Evolutionary conservation across 148 eudicot genomes (phyloP).

Genomic region (Chenopodium suecicum): DNA sequence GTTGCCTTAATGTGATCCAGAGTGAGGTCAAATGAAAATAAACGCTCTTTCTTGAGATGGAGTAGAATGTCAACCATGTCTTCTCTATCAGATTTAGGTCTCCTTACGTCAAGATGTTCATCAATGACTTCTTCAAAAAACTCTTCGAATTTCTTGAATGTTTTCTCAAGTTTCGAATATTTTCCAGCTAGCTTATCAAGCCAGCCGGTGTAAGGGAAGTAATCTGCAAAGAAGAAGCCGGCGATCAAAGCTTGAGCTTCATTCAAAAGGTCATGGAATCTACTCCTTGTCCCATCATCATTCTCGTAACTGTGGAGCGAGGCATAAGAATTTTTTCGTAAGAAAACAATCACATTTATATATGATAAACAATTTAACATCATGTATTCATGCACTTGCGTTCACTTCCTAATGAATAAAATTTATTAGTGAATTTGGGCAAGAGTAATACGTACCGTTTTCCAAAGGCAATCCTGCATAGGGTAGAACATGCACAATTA

Average conservation of each 20-base stretch:
- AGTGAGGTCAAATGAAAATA: constrained; percentile 19
- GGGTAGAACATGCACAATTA: constrained; percentile 5
- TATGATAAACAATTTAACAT: too few species aligned
- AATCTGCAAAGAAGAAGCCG: constrained; percentile 22
- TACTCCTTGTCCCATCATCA: not conserved
- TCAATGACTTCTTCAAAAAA: constrained; percentile 33
- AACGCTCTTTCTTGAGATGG: not conserved
- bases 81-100: constrained; percentile 8
- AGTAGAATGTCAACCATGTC: constrained; percentile 34
- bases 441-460: constrained; percentile 20
- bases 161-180: constrained; percentile 22
- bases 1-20: constrained; percentile 36
- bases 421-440: too few species aligned
- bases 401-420: too few species aligned
- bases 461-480: constrained; percentile 35
- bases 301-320: constrained; percentile 1
- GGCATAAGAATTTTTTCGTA: not conserved
- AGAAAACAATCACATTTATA: too few species aligned
- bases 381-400: too few species aligned
- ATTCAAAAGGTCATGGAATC: constrained; percentile 15
- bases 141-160: constrained; percentile 22
- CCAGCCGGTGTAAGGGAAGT: constrained; percentile 29
- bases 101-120: constrained; percentile 18
- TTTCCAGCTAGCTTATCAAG: constrained; percentile 26
- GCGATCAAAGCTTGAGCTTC: constrained; percentile 20